Evolutionary conservation across 1,284 basidiomycete genomes (phyloP), one percentile per base, ranked within the genome.

Genomic region (Trichosporon faecale): DNA sequence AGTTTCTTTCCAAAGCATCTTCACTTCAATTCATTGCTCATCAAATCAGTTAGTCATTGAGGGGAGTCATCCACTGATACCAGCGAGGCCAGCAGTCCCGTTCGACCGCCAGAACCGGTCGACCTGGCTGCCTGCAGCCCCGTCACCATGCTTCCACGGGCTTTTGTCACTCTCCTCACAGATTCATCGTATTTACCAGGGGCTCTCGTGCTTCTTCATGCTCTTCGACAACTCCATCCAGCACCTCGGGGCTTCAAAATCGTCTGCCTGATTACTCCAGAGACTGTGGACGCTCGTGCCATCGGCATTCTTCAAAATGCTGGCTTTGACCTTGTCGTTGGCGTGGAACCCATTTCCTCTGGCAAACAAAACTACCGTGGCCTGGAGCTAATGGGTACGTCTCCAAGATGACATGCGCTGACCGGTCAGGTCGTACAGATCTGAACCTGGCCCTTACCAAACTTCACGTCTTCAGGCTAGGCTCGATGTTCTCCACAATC

Each of bases 181-280:
- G 92, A 93, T 40, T 91, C 95, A 79, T 86, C 88, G 23, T 99
- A 98, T 84, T 90, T 98, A 61, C 93, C 94, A 46, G 96, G 96
- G 68, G 94, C 92, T 23, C 90, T 98, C 73, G 89, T 92, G 68
- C 86, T 94, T 74, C 91, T 90, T 44, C 91, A 91, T 68, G 92
- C 94, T 46, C 87, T 98, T 74, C 88, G 87, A 69, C 91, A 94
- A 70, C 83, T 95, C 23, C 93, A 95, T 78, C 87, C 88, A 27
- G 82, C 84, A 29, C 88, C 89, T 57, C 77, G 81, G 40, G 86
- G 91, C 74, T 95, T 93, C 78, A 88, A 95, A 77, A 91, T 91
- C n/a, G 89, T 95, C 73, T 97, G 94, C 83, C 86, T 99, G 63
- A 93, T 96, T 73, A 96, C 95, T 5, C 95, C 96, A 66, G 93